These are phyloP conservation scores for Thuja plicata DNA, from an alignment of 83 land plant species.

Conservation along the genomic window DNA sequence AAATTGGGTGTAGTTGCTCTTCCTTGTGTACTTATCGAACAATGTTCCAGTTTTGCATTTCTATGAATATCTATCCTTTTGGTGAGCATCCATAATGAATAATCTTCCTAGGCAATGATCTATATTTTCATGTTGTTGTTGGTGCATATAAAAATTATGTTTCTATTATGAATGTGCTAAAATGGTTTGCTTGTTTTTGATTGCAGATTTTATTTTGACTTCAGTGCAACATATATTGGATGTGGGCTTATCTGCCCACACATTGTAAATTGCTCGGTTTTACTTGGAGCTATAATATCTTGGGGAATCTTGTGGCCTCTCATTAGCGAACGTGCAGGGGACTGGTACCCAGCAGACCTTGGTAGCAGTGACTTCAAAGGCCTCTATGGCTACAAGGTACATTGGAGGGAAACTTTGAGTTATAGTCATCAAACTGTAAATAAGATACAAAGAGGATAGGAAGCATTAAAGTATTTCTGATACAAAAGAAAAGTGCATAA, in stretches of 20 bases:
- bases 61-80: neutral
- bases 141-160: neutral
- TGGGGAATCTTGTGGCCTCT: constrained; percentile 88
- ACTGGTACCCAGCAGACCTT: constrained; percentile 80
- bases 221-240: constrained; percentile 83
- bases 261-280: constrained; percentile 79
- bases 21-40: neutral
- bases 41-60: neutral
- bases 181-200: neutral
- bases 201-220: constrained; percentile 85
- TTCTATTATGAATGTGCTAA: neutral
- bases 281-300: constrained; percentile 78
- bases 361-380: constrained; percentile 87
- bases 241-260: constrained; percentile 86
- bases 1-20: neutral
- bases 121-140: neutral
- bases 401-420: neutral
- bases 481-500: neutral
- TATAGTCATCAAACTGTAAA: neutral
- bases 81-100: neutral
- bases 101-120: neutral
- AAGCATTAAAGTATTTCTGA: neutral
- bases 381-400: constrained; percentile 92
- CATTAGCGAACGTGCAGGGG: constrained; percentile 60
- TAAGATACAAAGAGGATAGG: neutral